Evolutionary conservation across 2,329 filamentous ascomycete species (phyloP), one percentile per base, ranked within the genome.

Genomic region (Microthyrium microscopicum): DNA sequence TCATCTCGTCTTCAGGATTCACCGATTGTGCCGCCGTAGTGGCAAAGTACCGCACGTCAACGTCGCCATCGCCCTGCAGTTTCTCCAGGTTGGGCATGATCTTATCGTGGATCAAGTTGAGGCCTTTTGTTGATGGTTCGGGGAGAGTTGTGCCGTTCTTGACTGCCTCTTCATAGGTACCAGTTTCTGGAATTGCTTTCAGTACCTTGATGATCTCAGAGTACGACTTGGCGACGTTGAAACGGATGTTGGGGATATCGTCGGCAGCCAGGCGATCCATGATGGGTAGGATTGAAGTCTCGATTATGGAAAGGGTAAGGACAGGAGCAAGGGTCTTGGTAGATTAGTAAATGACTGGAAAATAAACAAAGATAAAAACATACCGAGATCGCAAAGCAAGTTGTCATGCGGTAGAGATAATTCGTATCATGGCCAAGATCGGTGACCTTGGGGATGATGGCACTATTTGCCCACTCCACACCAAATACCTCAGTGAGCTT

Each of bases 341-440:
- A 21, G 8, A 30, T 35, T 24, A 35, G 33, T 19, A n/a, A 3
- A 32, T 19, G n/a, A 41, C 44, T 59, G 47, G 53, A 34, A 35
- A 29, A 27, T 27, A 45, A 41, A 29, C 29, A 43, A 33, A 31
- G 11, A 16, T 17, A 29, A 16, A 29, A 20, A 70, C 81, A 66
- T 69, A 98, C 89, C 47, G 84, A 87, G 44, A 98, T 91, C 41
- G 89, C 89, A 56, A 98, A 98, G 62, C 87, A 95, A n/a, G 89
- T 98, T 7, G 89, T 98, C 89, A 98, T 98, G 54, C 89, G 73
- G 69, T 98, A 98, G 34, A 98, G 77, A 56, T 98, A 98, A 63
- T 98, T 98, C 40, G 87, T 83, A 55, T 98, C 89, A 52, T 83
- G 81, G 39, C 89, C 89, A 89, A 98, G 95, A 24, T 80, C 81